These are phyloP conservation scores for Colletotrichum kahawae DNA, from an alignment of 2,329 filamentous ascomycete species.

Conservation along the genomic window DNA sequence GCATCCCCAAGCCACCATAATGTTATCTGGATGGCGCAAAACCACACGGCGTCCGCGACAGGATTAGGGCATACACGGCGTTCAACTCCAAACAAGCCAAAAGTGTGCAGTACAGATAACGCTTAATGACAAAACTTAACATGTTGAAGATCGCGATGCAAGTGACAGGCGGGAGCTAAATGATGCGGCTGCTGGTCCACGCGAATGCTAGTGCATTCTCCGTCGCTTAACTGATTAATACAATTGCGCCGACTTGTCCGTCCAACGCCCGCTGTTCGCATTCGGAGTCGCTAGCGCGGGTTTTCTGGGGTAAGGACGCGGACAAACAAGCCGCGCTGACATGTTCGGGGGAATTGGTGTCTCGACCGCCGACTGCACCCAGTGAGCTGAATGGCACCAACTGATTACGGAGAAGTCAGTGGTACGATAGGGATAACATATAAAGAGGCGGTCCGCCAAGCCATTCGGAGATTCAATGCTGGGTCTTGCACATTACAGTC, in stretches of 20 bases:
- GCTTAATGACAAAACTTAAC: background rate
- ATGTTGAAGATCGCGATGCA: background rate
- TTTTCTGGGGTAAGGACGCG: background rate
- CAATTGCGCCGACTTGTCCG: background rate
- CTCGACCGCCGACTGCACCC: background rate
- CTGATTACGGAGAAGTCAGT: background rate
- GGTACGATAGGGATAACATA: constrained; percentile 5
- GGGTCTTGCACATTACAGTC: background rate
- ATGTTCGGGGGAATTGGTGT: background rate
- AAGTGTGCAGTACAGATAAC: background rate
- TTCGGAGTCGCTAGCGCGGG: background rate
- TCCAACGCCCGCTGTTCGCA: background rate
- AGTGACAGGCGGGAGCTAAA: background rate
- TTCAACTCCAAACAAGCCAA: background rate
- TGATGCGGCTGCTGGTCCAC: background rate
- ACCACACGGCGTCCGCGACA: background rate
- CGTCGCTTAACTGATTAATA: background rate
- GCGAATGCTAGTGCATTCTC: background rate
- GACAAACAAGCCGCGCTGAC: background rate
- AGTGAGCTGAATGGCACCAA: background rate
- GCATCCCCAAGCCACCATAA: background rate
- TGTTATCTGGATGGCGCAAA: background rate
- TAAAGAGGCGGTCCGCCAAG: background rate
- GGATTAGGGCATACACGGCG: background rate
- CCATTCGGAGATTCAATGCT: background rate